phyloP scores from a whole-genome alignment of 1,284 basidiomycete genomes.

The Lentinus polychrous region DNA sequence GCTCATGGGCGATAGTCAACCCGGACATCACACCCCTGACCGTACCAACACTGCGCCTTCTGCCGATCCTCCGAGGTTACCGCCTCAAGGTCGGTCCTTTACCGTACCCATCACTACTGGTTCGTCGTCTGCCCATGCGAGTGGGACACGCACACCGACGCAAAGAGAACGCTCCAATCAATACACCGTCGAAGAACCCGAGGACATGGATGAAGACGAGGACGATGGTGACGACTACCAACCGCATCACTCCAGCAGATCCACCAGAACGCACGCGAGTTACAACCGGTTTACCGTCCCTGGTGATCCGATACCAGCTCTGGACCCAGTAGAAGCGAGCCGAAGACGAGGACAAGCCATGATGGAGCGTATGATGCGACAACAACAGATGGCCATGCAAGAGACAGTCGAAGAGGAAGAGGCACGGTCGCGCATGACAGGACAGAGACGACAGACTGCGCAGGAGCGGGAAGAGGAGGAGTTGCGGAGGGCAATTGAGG shows the following conservation, averaged over 20 bases:
- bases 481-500: slow-evolving; percentile 55
- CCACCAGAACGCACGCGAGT: neutral
- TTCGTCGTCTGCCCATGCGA: neutral
- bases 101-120: neutral
- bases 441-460: slow-evolving; percentile 16
- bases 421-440: slow-evolving; percentile 14
- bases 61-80: slow-evolving; percentile 1
- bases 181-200: neutral
- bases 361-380: slow-evolving; percentile 57
- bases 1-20: slow-evolving; percentile 28
- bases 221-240: slow-evolving; percentile 12
- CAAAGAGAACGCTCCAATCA: neutral
- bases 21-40: neutral
- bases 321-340: slow-evolving; percentile 61
- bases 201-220: slow-evolving; percentile 12
- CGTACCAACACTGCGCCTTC: neutral
- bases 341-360: slow-evolving; percentile 56
- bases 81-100: neutral
- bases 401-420: slow-evolving; percentile 47
- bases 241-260: neutral
- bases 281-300: neutral
- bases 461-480: slow-evolving; percentile 52
- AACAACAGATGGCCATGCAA: slow-evolving; percentile 63
- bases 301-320: slow-evolving; percentile 4
- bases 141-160: neutral